phyloP scores from a whole-genome alignment of 2,329 filamentous ascomycete genomes.

The Fusarium buharicum region DNA sequence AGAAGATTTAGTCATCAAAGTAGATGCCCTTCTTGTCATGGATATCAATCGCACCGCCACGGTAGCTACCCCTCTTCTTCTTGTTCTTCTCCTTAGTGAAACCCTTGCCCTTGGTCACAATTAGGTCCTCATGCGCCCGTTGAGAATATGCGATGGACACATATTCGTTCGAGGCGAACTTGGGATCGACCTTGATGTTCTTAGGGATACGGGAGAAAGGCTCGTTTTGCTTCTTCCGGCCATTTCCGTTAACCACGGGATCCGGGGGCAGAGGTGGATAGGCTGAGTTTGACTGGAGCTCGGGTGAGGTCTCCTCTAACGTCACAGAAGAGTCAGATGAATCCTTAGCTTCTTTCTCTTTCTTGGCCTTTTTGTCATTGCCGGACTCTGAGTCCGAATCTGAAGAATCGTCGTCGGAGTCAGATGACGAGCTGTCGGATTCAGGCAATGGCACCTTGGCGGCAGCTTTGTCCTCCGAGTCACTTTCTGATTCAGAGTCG shows the following conservation, averaged over 20 bases:
- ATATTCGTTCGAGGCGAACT: conserved; percentile 82
- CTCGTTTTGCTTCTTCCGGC: conserved; percentile 65
- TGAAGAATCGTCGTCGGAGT: conserved; percentile 48
- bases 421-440: conserved; percentile 50
- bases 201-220: conserved; percentile 83
- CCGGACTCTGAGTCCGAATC: conserved; percentile 49
- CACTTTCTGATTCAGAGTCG: conserved; percentile 49
- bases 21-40: conserved; percentile 85
- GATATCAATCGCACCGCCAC: conserved; percentile 88
- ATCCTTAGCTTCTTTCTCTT: conserved; percentile 40
- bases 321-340: conserved; percentile 62
- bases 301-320: conserved; percentile 61
- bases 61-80: conserved; percentile 91
- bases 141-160: conserved; percentile 88
- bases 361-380: conserved; percentile 39
- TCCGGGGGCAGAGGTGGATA: conserved; percentile 65
- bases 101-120: conserved; percentile 91
- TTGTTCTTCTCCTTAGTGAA: conserved; percentile 99
- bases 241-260: conserved; percentile 49
- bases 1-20: conserved; percentile 79
- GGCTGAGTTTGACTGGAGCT: conserved; percentile 47
- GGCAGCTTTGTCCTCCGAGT: conserved; percentile 52
- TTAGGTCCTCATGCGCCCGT: conserved; percentile 86
- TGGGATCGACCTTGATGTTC: conserved; percentile 73
- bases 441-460: conserved; percentile 57